Percentiles rank a stretch among this genome's conserved stretches.
Conservation (phyloP, 1,284 basidiomycete species). For the Cystobasidiaceae sp. region DNA sequence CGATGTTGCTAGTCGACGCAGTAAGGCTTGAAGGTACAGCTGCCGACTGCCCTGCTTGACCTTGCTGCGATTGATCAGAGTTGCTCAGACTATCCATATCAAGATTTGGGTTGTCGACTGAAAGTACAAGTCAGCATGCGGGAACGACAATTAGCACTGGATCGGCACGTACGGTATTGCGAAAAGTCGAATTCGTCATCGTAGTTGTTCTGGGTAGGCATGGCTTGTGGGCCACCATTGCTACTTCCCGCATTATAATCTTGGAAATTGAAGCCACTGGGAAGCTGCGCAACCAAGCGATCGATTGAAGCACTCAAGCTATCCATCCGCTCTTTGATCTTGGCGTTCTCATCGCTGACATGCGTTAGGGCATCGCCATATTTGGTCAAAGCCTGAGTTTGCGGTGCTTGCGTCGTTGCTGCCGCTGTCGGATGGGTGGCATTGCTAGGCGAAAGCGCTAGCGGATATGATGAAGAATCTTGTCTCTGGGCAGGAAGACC, state of each 20-base stretch:
- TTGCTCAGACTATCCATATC: neutral
- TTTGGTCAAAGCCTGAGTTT: slow-evolving; percentile 22
- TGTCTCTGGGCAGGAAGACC: too few relatives aligned
- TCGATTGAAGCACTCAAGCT: slow-evolving; percentile 13
- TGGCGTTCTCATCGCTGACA: slow-evolving; percentile 5
- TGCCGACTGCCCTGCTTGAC: too few relatives aligned
- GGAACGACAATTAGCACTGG: too few relatives aligned
- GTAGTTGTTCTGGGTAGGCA: neutral
- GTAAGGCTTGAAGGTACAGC: too few relatives aligned
- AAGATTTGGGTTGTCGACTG: neutral
- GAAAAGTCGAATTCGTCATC: slow-evolving; percentile 30
- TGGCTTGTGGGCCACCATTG: neutral
- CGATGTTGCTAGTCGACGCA: too few relatives aligned
- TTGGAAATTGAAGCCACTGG: slow-evolving; percentile 9
- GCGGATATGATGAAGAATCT: too few relatives aligned
- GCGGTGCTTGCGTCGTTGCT: too few relatives aligned
- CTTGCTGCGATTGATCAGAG: neutral
- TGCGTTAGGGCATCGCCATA: slow-evolving; percentile 18
- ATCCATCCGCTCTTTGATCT: slow-evolving; percentile 23
- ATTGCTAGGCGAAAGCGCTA: neutral
- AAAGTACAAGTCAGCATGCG: neutral
- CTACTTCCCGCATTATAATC: neutral
- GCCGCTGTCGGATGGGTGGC: neutral
- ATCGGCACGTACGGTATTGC: slow-evolving; percentile 28
- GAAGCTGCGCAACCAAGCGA: slow-evolving; percentile 17